Evolutionary conservation across 768 basidiomycete genomes (phyloP), one percentile per base, ranked within the genome.

Genomic region (Tephrocybe sp.): DNA sequence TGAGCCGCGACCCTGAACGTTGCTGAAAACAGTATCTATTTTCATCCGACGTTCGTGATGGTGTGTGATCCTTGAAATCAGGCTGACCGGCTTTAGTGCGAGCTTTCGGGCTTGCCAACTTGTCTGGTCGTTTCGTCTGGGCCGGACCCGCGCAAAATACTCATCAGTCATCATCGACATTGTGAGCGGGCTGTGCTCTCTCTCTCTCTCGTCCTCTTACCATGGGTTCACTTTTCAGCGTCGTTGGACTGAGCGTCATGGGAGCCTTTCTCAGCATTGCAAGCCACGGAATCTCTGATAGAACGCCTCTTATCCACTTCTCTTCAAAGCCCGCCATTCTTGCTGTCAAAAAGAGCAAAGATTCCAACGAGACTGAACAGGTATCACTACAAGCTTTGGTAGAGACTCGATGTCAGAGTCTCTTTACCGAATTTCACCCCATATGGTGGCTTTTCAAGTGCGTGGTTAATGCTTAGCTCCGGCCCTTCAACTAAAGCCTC

Each of bases 381-480:
- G 26, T 65, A n/a, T 75, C 77, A 3, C 57, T 78, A 17, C 66
- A 67, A 43, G 60, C 62, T 18, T 54, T 80, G 41, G 55, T 78
- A 21, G 73, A 77, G 56, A 67, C 62, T 11, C 71, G 66, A 56
- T 78, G 76, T 51, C 65, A 69, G 28, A 74, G 71, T 49, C 64
- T 81, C 21, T 76, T 73, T 54, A 65, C 59, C 14, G 58, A 66
- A 33, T 79, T 81, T 56, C 65, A 64, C 38, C 76, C 76, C 30
- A 51, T 74, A 42, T 81, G 74, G 79, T 79, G 76, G 76, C 68
- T 80, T 47, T 70, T 62, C 61, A 76, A 73, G 76, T 78, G 50
- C 45, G 75, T 65, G 18, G n/a, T 25, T 36, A 15, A 9, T n/a
- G 24, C 17, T 24, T 26, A 21, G 7, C 18, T 20, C 6, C 4